A percentile compares a stretch with the other conserved stretches of the same genome.
These are phyloP conservation scores for Cercospora nicotianae DNA, from an alignment of 2,329 filamentous ascomycete genomes.

Conservation along the genomic window DNA sequence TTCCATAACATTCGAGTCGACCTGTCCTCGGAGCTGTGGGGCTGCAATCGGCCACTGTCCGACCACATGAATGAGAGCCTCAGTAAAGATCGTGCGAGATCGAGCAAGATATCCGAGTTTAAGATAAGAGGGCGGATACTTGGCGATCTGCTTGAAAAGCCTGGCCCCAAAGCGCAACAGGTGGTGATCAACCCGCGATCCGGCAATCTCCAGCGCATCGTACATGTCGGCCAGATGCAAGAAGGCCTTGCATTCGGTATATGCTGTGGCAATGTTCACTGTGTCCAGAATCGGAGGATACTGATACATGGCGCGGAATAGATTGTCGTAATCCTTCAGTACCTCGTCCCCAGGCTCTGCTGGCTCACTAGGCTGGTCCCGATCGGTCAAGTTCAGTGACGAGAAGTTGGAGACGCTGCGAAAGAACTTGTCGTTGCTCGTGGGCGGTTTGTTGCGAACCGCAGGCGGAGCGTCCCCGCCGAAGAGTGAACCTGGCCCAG, in stretches of 20 bases:
- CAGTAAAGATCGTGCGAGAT: constrained; percentile 70
- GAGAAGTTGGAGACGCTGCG: constrained; percentile 82
- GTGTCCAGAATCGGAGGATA: constrained; percentile 78
- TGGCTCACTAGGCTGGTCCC: constrained; percentile 42
- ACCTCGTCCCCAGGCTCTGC: constrained; percentile 68
- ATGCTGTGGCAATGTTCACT: constrained; percentile 87
- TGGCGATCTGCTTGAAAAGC: constrained; percentile 94
- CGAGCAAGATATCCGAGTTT: constrained; percentile 84
- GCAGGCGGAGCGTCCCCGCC: constrained; percentile 47
- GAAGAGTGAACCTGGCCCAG: constrained; percentile 32
- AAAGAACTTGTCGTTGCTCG: constrained; percentile 72
- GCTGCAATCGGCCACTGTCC: constrained; percentile 87
- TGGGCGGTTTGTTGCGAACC: constrained; percentile 62
- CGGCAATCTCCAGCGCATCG: constrained; percentile 83
- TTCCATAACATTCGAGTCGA: constrained; percentile 77
- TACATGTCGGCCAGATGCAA: constrained; percentile 91
- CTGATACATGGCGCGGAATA: constrained; percentile 96
- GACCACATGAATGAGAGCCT: constrained; percentile 90
- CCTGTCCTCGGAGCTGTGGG: constrained; percentile 69
- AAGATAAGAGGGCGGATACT: constrained; percentile 90
- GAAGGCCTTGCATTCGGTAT: constrained; percentile 89
- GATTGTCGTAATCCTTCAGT: constrained; percentile 89
- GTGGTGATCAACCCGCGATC: constrained; percentile 89
- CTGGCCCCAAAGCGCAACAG: constrained; percentile 86
- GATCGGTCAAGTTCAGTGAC: constrained; percentile 50